Evolutionary conservation across 169 alveolate species (phyloP).

Genomic region (Theileria orientalis): DNA sequence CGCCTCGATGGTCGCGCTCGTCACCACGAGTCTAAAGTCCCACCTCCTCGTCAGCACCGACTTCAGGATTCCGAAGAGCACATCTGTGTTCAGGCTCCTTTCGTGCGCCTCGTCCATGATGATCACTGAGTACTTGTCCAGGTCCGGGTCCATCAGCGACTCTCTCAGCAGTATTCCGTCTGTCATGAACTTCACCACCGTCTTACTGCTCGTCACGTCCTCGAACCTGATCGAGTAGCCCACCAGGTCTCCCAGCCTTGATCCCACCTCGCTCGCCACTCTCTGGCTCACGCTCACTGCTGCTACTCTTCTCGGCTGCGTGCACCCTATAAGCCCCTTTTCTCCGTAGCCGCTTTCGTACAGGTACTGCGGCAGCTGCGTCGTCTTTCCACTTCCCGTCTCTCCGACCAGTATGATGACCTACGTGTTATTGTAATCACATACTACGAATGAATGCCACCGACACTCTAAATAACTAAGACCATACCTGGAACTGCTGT

Average conservation of each 20-base stretch:
- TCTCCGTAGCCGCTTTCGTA: conserved; percentile 93
- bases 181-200: conserved; percentile 98
- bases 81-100: conserved; percentile 98
- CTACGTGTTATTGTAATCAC: not conserved
- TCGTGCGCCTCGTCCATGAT: conserved; percentile 99
- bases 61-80: conserved; percentile 96
- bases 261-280: conserved; percentile 97
- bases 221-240: conserved; percentile 99
- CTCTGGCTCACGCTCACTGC: conserved; percentile 99
- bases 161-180: conserved; percentile 99
- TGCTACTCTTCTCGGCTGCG: conserved; percentile 99
- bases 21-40: conserved; percentile 96
- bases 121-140: conserved; percentile 94
- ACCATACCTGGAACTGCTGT: conserved; percentile 50
- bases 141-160: conserved; percentile 95
- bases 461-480: not conserved
- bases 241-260: conserved; percentile 92
- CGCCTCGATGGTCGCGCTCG: conserved; percentile 99
- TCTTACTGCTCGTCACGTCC: conserved; percentile 92
- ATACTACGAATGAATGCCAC: conserved; percentile 27
- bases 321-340: conserved; percentile 97
- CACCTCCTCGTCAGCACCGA: conserved; percentile 92
- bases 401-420: conserved; percentile 98
- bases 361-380: conserved; percentile 94
- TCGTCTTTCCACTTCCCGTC: conserved; percentile 99